A percentile compares a stretch with the other conserved stretches of the same genome.
Conservation (phyloP, 257 asterid species). For the Schizonepeta tenuifolia region DNA sequence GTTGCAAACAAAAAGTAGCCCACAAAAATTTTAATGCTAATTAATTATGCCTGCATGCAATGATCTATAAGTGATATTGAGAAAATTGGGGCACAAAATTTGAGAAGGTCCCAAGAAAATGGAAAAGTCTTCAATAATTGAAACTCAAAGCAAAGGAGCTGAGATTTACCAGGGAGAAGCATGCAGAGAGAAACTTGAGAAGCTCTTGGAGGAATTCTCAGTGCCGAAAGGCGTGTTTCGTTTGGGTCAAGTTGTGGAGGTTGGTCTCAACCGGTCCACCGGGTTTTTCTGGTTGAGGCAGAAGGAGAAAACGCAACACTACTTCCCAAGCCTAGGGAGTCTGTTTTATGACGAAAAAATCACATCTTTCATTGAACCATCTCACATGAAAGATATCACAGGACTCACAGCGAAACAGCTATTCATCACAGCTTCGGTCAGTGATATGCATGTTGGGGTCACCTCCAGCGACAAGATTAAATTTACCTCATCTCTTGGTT, state of each 20-base stretch:
- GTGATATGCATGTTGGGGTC: conserved; percentile 16
- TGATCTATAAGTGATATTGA: not conserved
- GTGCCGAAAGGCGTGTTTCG: conserved; percentile 7
- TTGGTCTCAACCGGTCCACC: conserved; percentile 16
- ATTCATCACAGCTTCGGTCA: conserved; percentile 5
- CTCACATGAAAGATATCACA: not conserved
- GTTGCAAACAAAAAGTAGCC: not conserved
- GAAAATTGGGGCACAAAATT: not conserved
- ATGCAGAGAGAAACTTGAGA: conserved; percentile 12
- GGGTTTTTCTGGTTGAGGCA: conserved; percentile 28
- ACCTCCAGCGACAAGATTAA: conserved; percentile 2
- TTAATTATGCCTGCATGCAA: not conserved
- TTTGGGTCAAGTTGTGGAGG: conserved; percentile 15
- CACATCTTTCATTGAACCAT: conserved; percentile 10
- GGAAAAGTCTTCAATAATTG: conserved; percentile 7
- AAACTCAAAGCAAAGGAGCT: conserved; percentile 28
- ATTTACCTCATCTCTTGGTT: not conserved
- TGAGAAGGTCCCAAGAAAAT: not conserved
- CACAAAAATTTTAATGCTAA: not conserved
- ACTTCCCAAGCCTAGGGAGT: conserved; percentile 12
- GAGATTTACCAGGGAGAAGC: conserved; percentile 31
- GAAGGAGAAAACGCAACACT: conserved; percentile 17
- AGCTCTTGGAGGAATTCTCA: conserved; percentile 29
- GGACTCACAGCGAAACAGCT: conserved; percentile 9
- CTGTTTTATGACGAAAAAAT: conserved; percentile 3